Conservation (phyloP, 768 basidiomycete species). For the Coprinopsis cinerea region DNA sequence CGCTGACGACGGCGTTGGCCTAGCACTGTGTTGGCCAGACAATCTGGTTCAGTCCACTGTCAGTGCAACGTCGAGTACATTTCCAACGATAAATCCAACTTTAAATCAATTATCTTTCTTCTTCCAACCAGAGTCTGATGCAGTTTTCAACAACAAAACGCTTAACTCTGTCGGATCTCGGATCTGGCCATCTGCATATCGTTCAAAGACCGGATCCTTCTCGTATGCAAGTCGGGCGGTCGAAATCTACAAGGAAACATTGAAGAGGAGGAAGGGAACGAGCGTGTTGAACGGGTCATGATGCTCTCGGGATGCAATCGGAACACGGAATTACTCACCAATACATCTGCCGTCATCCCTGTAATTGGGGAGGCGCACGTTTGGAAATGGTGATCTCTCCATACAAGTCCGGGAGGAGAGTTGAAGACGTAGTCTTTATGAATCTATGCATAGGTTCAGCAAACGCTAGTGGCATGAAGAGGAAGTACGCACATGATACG, state of each 20-base stretch:
- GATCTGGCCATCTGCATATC: slow-evolving; percentile 36
- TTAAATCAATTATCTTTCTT: no score
- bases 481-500: slow-evolving; percentile 49
- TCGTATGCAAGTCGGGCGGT: slow-evolving; percentile 61
- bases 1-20: no score
- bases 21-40: no score
- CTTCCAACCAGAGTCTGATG: no score
- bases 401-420: slow-evolving; percentile 35
- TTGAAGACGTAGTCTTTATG: slow-evolving; percentile 43
- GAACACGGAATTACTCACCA: slow-evolving; percentile 38
- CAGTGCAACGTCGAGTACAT: no score
- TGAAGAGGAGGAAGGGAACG: no score
- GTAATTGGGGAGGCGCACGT: slow-evolving; percentile 70
- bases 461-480: background rate
- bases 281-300: no score
- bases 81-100: no score
- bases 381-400: slow-evolving; percentile 74
- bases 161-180: slow-evolving; percentile 13
- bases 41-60: no score
- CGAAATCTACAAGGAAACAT: slow-evolving; percentile 37
- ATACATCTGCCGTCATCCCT: slow-evolving; percentile 72
- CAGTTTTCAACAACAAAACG: background rate
- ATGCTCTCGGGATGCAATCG: background rate
- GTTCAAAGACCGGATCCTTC: slow-evolving; percentile 40
- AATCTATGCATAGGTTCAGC: background rate